A percentile compares a stretch with the other conserved stretches of the same genome.
These are phyloP conservation scores for Geranium brycei DNA, from an alignment of 345 rosid genomes.

Conservation along the genomic window DNA sequence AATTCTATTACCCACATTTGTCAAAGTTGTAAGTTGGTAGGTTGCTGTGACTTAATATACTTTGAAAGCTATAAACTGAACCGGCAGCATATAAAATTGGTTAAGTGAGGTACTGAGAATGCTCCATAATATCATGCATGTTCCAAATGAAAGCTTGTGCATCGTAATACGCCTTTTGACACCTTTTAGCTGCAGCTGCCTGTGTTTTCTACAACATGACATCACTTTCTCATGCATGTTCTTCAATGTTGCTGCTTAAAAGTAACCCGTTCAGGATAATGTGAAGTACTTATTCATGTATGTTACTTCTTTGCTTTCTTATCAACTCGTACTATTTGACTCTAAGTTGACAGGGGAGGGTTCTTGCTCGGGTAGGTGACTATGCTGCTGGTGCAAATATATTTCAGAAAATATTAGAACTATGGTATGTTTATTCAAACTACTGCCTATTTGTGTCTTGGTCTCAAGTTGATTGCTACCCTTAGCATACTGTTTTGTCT, in stretches of 20 bases:
- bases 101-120: no score
- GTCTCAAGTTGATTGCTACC: not conserved
- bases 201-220: not conserved
- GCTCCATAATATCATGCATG: not conserved
- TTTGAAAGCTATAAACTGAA: no score
- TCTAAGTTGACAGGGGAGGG: conserved; percentile 99
- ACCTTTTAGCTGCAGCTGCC: not conserved
- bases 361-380: conserved; percentile 66
- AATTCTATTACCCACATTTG: no score
- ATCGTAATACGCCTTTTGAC: not conserved
- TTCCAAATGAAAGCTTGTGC: not conserved
- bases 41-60: no score
- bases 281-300: not conserved
- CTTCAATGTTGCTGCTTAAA: not conserved
- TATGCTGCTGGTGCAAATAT: conserved; percentile 45
- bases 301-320: conserved; percentile 14
- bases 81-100: no score
- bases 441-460: not conserved
- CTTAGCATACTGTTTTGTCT: conserved; percentile 2
- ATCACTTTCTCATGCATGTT: not conserved
- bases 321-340: conserved; percentile 35
- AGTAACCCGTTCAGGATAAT: not conserved
- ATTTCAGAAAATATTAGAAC: conserved; percentile 60
- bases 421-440: conserved; percentile 36
- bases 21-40: no score